Base-by-base conservation (phyloP, 345 rosid genomes). In the Syzygium aqueum region DNA sequence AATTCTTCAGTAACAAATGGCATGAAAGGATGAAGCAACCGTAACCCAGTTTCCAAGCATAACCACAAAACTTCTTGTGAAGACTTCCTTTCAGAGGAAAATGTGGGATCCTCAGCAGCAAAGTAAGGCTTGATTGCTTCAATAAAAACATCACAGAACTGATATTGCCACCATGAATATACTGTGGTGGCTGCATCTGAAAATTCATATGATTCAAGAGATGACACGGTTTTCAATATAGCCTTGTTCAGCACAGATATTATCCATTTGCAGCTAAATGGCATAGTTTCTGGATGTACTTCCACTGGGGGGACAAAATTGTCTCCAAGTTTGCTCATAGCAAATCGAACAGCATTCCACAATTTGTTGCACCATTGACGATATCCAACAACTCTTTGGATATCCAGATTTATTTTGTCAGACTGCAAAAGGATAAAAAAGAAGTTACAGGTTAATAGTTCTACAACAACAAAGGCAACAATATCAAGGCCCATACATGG, bases 341-440 rank as follows among this genome's bases (percentile, higher is more conserved):
- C 98, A 90, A 95, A 97, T 77, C 98, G 95, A 90, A 97, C 98
- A 28, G 99, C 99, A 90, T 97, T 96, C 99, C 99, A 96, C 61
- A 97, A 88, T 88, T 97, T 97, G 91, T 97, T 97, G 90, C 99
- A 97, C 99, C 99, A 97, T 84, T 97, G 99, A 25, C 98, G 99
- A 92, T 96, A 96, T 28, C 99, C 99, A 88, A 95, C 96, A 57
- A 97, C 99, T 91, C 98, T 93, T 91, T 92, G 97, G 85, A 97
- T 96, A 90, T 97, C 98, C 94, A 97, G 92, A 93, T 97, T 97
- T 87, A 97, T 96, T 91, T 91, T 97, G 91, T 96, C 99, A 25
- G 96, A 95, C 98, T 97, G 94, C 84, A 92, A 90, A 84, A 30
- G 37, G 30, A 89, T 33, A 84, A 59, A 56, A 13, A 85, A 61